Evolutionary conservation across 2,329 filamentous ascomycete species (phyloP).

Genomic region (Cladosporium austrohemisphaericum): DNA sequence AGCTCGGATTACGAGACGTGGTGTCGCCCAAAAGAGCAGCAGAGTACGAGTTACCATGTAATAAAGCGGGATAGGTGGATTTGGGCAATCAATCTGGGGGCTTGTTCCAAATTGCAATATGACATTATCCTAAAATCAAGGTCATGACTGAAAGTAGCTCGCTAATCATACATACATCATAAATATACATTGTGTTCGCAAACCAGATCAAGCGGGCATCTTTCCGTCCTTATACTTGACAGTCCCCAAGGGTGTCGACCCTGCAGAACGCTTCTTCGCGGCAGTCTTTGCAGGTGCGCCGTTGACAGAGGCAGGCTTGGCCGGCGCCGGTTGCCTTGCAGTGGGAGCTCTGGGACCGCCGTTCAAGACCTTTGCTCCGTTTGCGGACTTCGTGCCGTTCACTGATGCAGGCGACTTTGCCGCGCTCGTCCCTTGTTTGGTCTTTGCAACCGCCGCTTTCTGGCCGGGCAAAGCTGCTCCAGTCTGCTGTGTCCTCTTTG

Average conservation of each 20-base stretch:
- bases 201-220: slow-evolving; percentile 6
- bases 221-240: slow-evolving; percentile 27
- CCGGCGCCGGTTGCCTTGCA: slow-evolving; percentile 6
- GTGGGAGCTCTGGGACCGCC: slow-evolving; percentile 12
- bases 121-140: not conserved
- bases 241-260: slow-evolving; percentile 26
- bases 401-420: slow-evolving; percentile 5
- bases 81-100: no score
- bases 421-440: slow-evolving; percentile 4
- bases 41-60: no score
- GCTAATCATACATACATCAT: slow-evolving; percentile 6
- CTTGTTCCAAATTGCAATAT: no score
- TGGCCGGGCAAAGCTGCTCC: slow-evolving; percentile 27
- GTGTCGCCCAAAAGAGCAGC: no score
- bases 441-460: slow-evolving; percentile 9
- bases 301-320: slow-evolving; percentile 13
- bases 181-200: not conserved
- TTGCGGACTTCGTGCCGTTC: not conserved
- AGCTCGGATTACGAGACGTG: no score
- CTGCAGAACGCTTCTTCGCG: slow-evolving; percentile 14
- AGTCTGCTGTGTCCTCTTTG: slow-evolving; percentile 25
- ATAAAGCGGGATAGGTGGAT: no score
- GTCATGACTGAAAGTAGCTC: not conserved
- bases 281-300: slow-evolving; percentile 11
- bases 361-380: slow-evolving; percentile 10